These are phyloP conservation scores for Cymodocea nodosa DNA, from an alignment of 116 monocot species.

Conservation along the genomic window DNA sequence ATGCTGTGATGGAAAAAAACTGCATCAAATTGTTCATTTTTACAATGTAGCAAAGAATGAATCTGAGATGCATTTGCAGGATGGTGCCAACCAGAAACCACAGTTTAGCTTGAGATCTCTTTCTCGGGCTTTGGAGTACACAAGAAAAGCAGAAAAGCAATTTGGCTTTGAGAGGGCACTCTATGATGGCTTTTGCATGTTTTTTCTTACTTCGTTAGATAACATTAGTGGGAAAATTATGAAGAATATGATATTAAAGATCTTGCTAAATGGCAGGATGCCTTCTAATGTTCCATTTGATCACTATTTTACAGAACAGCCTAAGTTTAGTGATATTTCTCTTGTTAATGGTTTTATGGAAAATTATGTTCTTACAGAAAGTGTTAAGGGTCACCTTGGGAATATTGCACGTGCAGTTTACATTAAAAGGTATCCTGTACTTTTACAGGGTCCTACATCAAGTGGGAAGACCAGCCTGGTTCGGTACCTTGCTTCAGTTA, in stretches of 20 bases:
- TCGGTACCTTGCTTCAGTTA: slow-evolving; percentile 64
- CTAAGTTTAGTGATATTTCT: slow-evolving; percentile 9
- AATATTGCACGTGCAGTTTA: slow-evolving; percentile 84
- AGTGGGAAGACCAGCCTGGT: slow-evolving; percentile 98
- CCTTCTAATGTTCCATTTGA: slow-evolving; percentile 42
- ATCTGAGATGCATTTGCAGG: slow-evolving; percentile 74
- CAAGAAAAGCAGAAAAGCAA: slow-evolving; percentile 37
- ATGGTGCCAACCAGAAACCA: slow-evolving; percentile 93
- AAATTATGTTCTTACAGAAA: slow-evolving; percentile 64
- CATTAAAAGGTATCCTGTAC: slow-evolving; percentile 85
- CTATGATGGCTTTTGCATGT: slow-evolving; percentile 97
- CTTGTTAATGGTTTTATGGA: slow-evolving; percentile 12
- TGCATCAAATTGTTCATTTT: slow-evolving; percentile 43
- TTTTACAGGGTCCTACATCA: slow-evolving; percentile 97
- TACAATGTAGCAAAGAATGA: slow-evolving; percentile 73
- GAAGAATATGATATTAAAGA: slow-evolving; percentile 37
- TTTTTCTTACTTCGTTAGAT: slow-evolving; percentile 85
- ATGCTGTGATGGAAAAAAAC: slow-evolving; percentile 10
- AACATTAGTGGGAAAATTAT: slow-evolving; percentile 60
- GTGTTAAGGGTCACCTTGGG: slow-evolving; percentile 63
- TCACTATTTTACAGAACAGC: slow-evolving; percentile 16
- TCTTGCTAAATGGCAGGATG: slow-evolving; percentile 26
- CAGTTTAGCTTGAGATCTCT: slow-evolving; percentile 95
- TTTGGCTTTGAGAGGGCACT: slow-evolving; percentile 68
- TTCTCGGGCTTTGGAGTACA: slow-evolving; percentile 77